Conservation (phyloP, 495 filamentous ascomycete genomes). For the Lindgomyces ingoldianus region DNA sequence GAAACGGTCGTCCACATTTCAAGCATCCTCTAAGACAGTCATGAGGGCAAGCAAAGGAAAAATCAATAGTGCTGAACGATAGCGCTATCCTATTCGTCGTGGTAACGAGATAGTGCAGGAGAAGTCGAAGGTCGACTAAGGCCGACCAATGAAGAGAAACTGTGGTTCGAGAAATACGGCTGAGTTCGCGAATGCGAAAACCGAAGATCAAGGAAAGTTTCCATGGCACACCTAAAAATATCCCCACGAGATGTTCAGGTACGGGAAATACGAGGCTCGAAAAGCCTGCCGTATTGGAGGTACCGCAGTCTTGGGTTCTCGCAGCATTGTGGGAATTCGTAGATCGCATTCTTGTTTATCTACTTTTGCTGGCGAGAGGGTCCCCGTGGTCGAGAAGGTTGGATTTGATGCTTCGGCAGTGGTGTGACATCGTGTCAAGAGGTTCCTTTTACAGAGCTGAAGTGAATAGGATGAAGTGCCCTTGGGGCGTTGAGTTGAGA, state of each 20-base stretch:
- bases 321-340: not conserved
- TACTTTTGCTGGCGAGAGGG: not conserved
- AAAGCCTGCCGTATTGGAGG: not conserved
- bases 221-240: not conserved
- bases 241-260: not conserved
- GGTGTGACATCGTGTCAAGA: not conserved
- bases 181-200: not conserved
- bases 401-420: not conserved
- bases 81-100: not conserved
- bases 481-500: not conserved
- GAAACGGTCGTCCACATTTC: too few relatives aligned
- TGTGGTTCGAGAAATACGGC: not conserved
- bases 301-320: not conserved
- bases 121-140: not conserved
- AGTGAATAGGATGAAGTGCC: not conserved
- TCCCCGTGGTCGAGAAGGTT: not conserved
- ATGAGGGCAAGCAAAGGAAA: not conserved
- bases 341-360: not conserved
- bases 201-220: not conserved
- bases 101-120: not conserved
- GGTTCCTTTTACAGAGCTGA: not conserved
- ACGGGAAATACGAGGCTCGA: constrained; percentile 5
- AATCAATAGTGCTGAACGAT: not conserved
- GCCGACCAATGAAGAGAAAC: not conserved
- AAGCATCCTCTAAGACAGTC: not conserved